Percentiles rank a stretch among this genome's conserved stretches.
Conservation (phyloP, 192 early-diverging fungal species). For the Dissophora globulifera region DNA sequence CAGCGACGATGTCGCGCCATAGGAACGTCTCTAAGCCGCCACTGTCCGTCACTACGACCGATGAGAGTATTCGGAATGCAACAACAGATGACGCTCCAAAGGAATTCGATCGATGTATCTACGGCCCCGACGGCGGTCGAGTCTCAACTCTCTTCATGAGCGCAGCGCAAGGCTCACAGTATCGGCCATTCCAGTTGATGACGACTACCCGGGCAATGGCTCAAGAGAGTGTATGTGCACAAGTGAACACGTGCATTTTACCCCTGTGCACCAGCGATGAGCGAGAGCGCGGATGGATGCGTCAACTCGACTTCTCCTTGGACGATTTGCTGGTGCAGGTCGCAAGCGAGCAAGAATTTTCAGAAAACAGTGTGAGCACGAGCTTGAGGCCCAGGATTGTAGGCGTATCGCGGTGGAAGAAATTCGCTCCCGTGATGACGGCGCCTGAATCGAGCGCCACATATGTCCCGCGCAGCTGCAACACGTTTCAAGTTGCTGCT, state of each 20-base stretch:
- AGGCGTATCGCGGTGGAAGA: constrained; percentile 35
- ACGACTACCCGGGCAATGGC: constrained; percentile 1
- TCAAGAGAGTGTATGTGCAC: not conserved
- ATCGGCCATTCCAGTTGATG: not conserved
- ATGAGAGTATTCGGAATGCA: not conserved
- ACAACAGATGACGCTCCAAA: too few species aligned
- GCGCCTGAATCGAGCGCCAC: not conserved
- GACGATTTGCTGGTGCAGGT: constrained; percentile 22
- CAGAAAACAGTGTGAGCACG: too few species aligned
- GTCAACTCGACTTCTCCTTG: constrained; percentile 29
- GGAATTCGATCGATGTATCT: too few species aligned
- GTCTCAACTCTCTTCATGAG: too few species aligned
- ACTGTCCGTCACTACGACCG: not conserved
- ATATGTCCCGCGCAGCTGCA: constrained; percentile 4
- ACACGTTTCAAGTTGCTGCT: constrained; percentile 11
- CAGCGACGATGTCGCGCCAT: not conserved
- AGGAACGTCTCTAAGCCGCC: not conserved
- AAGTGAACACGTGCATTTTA: not conserved
- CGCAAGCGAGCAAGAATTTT: not conserved
- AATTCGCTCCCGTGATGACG: not conserved
- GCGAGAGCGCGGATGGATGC: not conserved
- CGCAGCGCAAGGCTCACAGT: too few species aligned
- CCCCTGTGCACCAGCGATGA: not conserved
- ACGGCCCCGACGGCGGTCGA: too few species aligned
- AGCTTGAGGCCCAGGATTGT: not conserved